phyloP scores from a whole-genome alignment of 2,329 filamentous ascomycete genomes.

The Gaeumannomyces tritici region DNA sequence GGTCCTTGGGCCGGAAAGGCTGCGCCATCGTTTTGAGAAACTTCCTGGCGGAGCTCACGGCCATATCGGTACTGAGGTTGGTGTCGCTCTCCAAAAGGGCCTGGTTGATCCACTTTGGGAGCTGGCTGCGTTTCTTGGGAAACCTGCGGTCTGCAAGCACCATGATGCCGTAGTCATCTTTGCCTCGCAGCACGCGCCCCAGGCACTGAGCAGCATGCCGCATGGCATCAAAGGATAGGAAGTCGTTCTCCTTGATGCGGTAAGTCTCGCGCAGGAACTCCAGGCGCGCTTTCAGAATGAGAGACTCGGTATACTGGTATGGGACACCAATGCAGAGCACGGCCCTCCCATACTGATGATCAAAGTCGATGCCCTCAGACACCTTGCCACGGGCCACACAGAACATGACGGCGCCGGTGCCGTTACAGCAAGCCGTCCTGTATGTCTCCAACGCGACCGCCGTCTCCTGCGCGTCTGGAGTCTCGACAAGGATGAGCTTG shows the following conservation, averaged over 20 bases:
- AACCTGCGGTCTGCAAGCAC: conserved; percentile 91
- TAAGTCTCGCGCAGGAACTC: conserved; percentile 97
- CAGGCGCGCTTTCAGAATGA: conserved; percentile 88
- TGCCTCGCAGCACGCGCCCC: conserved; percentile 86
- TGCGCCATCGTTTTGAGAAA: conserved; percentile 90
- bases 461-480: conserved; percentile 93
- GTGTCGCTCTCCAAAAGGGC: conserved; percentile 76
- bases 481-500: conserved; percentile 96
- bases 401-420: conserved; percentile 81
- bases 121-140: conserved; percentile 78
- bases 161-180: conserved; percentile 99
- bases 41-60: conserved; percentile 76
- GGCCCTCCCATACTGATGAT: conserved; percentile 94
- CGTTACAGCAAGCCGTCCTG: conserved; percentile 94
- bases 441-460: conserved; percentile 93
- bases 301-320: conserved; percentile 97
- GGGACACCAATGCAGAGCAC: conserved; percentile 95
- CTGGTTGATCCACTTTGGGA: conserved; percentile 95
- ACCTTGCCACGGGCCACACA: conserved; percentile 97
- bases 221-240: conserved; percentile 98
- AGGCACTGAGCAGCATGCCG: conserved; percentile 96
- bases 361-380: conserved; percentile 96
- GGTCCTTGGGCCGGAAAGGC: conserved; percentile 71
- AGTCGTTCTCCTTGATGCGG: conserved; percentile 93
- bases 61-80: conserved; percentile 93